Percentiles rank a stretch among this genome's conserved stretches.
phyloP scores from a whole-genome alignment of 768 basidiomycete genomes.

The Russula emetica region DNA sequence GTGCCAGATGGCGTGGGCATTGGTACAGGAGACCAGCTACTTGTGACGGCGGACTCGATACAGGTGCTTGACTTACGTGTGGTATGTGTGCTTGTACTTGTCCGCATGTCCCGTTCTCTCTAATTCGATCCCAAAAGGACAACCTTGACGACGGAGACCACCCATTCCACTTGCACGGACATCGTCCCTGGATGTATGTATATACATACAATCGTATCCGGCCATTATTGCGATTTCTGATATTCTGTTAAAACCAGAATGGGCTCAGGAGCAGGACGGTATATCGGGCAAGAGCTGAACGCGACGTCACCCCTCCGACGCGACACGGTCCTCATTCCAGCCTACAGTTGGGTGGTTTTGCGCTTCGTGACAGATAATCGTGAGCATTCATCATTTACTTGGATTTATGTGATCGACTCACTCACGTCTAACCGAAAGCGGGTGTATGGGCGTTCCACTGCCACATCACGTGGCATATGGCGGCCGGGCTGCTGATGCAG shows the following conservation, averaged over 20 bases:
- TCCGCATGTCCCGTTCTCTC: not conserved
- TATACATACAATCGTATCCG: no score
- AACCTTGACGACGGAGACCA: constrained; percentile 27
- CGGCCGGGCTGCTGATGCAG: constrained; percentile 22
- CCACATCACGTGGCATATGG: constrained; percentile 25
- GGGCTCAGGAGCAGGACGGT: constrained; percentile 20
- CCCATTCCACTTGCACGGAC: constrained; percentile 24
- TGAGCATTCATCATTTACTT: not conserved
- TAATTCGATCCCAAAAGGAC: not conserved
- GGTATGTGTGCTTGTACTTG: not conserved
- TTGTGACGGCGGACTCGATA: constrained; percentile 23
- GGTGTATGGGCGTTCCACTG: constrained; percentile 27
- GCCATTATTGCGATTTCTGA: not conserved
- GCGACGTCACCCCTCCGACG: constrained; percentile 19
- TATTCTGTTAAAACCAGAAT: constrained; percentile 14
- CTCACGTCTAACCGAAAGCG: not conserved
- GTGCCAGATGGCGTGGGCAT: not conserved
- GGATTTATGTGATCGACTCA: not conserved
- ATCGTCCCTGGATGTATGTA: constrained; percentile 23
- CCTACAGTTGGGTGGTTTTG: constrained; percentile 18
- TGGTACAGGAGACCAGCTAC: constrained; percentile 12
- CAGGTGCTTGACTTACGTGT: constrained; percentile 22
- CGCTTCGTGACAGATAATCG: constrained; percentile 25
- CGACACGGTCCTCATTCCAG: constrained; percentile 25
- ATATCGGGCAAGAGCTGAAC: constrained; percentile 17